These are phyloP conservation scores for Russula sp. DNA, from an alignment of 768 basidiomycete species.

Conservation along the genomic window DNA sequence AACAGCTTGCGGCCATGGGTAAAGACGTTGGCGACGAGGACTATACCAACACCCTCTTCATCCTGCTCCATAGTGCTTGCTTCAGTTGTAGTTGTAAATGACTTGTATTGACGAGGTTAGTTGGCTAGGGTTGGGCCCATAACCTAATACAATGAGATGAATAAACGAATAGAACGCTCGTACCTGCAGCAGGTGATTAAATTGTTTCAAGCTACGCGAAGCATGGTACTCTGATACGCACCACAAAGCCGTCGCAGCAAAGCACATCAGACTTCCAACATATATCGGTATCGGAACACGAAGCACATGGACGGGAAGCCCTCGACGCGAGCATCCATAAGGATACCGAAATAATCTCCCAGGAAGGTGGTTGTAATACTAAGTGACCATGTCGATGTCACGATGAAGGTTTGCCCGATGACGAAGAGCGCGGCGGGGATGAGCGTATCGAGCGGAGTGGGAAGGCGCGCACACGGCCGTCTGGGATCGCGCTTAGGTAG, in stretches of 20 bases:
- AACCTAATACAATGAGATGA: conserved; percentile 76
- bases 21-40: too few relatives aligned
- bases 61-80: too few relatives aligned
- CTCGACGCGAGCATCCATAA: conserved; percentile 88
- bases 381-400: conserved; percentile 85
- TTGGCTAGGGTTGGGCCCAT: too few relatives aligned
- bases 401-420: conserved; percentile 78
- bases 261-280: conserved; percentile 89
- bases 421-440: conserved; percentile 60
- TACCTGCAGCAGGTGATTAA: conserved; percentile 50
- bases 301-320: conserved; percentile 93
- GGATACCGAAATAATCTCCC: conserved; percentile 79
- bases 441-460: conserved; percentile 58
- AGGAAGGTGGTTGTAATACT: conserved; percentile 94
- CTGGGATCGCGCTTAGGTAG: conserved; percentile 67
- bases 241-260: conserved; percentile 85
- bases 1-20: too few relatives aligned
- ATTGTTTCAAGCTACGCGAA: background rate
- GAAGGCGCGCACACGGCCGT: conserved; percentile 70
- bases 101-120: too few relatives aligned
- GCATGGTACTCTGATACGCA: conserved; percentile 39
- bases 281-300: conserved; percentile 98
- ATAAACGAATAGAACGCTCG: conserved; percentile 78
- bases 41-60: too few relatives aligned
- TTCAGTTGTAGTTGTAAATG: too few relatives aligned